Base-by-base conservation (phyloP, 352 stramenopile genomes). In the Phytophthora cactorum region DNA sequence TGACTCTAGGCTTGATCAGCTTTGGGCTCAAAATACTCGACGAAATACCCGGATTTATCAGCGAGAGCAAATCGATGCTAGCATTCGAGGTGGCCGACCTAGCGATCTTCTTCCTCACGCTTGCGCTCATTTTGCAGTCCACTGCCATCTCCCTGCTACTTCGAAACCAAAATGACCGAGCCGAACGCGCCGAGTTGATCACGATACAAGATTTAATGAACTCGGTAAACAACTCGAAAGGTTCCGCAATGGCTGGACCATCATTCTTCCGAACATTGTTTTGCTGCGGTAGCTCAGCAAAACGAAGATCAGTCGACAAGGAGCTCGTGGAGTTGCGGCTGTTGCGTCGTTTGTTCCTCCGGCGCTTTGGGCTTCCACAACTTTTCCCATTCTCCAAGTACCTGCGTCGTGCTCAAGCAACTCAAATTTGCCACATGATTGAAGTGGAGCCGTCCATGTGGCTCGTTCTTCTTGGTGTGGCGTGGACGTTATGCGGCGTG, bases 361-460 rank as follows among this genome's bases (percentile, higher is more conserved):
- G 44, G 17, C 47, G 47, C 28, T 43, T 43, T 43, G 36, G 11
- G 12, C 36, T 43, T 43, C 9, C 11, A 8, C 12, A 15, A 43
- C 36, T 43, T n/a, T n/a, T 43, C 36, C 3, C 8, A 11, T 43
- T 43, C 8, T 43, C 11, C 36, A 43, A 43, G 47, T 53, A 53
- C 27, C 14, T 53, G 47, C 22, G 47, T 39, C 47, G 28, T 31
- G 47, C 80, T 28, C 83, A 90, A 60, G 81, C 88, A 36, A 89
- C 81, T 66, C 75, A 92, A 65, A 89, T 92, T 50, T 80, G 66
- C 9, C 67, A 90, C 61, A 79, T 92, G 69, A 88, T 92, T 29
- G 79, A 92, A 12, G 79, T 92, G 4, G 59, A 88, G 57, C 72
- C 86, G 29, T 79, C 70, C 12, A 86, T 79, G 59, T 92, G 77